Evolutionary conservation across 2,329 filamentous ascomycete species (phyloP).

Genomic region (Helicocarpus griseus): DNA sequence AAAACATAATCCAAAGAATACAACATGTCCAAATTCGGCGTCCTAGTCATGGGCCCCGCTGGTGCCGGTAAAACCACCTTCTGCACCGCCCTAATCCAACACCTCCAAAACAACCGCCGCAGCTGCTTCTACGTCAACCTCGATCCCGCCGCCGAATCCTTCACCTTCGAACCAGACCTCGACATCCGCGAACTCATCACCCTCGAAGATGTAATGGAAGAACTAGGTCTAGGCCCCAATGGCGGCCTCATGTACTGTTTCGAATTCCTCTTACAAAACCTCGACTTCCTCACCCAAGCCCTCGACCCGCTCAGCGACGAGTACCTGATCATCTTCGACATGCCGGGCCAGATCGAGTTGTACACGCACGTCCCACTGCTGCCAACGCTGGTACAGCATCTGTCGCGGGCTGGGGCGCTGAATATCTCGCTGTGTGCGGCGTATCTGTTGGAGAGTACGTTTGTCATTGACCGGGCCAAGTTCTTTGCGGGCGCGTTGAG

Average conservation of each 20-base stretch:
- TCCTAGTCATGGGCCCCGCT: constrained; percentile 91
- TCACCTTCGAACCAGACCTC: constrained; percentile 82
- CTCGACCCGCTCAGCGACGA: constrained; percentile 84
- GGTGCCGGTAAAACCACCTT: constrained; percentile 97
- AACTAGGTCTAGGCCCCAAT: constrained; percentile 81
- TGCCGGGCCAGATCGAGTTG: constrained; percentile 97
- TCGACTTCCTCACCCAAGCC: constrained; percentile 80
- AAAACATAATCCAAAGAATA: not conserved
- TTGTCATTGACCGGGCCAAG: constrained; percentile 90
- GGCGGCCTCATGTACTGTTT: constrained; percentile 94
- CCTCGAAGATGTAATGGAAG: constrained; percentile 93
- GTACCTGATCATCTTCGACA: constrained; percentile 95
- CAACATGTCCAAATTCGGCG: constrained; percentile 83
- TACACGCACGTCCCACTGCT: constrained; percentile 95
- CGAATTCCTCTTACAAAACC: constrained; percentile 88
- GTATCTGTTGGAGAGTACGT: constrained; percentile 91
- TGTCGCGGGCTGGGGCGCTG: constrained; percentile 67
- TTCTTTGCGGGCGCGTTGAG: constrained; percentile 94
- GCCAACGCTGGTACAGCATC: constrained; percentile 69
- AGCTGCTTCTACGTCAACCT: constrained; percentile 97
- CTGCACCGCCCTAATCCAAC: constrained; percentile 84
- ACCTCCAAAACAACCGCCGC: constrained; percentile 81
- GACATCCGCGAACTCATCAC: constrained; percentile 94
- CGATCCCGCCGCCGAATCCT: constrained; percentile 87
- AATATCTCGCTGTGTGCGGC: constrained; percentile 88